Evolutionary conservation across 139 green algal species (phyloP), one percentile per base, ranked within the genome.

Genomic region (Trebouxia sp.): DNA sequence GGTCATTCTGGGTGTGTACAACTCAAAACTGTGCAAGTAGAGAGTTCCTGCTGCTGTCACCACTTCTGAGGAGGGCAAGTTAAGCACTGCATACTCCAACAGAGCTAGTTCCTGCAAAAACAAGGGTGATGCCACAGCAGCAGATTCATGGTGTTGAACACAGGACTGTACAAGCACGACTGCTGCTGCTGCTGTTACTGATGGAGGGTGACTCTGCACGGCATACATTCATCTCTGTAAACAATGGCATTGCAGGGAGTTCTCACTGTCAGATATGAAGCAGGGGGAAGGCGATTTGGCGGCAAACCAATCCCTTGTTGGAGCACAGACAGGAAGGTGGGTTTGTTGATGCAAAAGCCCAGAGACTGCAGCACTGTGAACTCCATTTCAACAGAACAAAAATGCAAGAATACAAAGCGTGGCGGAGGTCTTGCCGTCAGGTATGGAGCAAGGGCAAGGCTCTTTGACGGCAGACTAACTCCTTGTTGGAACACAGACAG

Each of bases 21-120:
- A n/a, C n/a, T n/a, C n/a, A 69, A 15, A 32, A 82, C 30, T 76
- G 26, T 22, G 56, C 76, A n/a, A 67, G 45, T 38, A 97, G 94
- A n/a, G n/a, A n/a, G n/a, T n/a, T 24, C 98, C 80, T 0, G 96
- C 90, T 6, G 92, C 87, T 0, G 92, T 90, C 3, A 95, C 91
- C 22, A 96, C 81, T 70, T 92, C 78, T 14, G 91, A 96, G 56
- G 92, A 92, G n/a, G 84, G 84, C 79, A 84, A 90, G 72, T 88
- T 84, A 30, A 97, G 85, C 86, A 95, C 94, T 65, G 24, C 53
- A 75, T 96, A 95, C 75, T 98, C 94, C 20, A 92, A 86, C 77
- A 98, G 76, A 0, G 91, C 80, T 55, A 99, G 91, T 92, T 99
- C 96, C 45, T 94, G 83, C 47, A 98, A n/a, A n/a, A 22, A 43